A percentile compares a stretch with the other conserved stretches of the same genome.
Evolutionary conservation across 1,284 basidiomycete genomes (phyloP).

Genomic region (Malassezia obtusa): DNA sequence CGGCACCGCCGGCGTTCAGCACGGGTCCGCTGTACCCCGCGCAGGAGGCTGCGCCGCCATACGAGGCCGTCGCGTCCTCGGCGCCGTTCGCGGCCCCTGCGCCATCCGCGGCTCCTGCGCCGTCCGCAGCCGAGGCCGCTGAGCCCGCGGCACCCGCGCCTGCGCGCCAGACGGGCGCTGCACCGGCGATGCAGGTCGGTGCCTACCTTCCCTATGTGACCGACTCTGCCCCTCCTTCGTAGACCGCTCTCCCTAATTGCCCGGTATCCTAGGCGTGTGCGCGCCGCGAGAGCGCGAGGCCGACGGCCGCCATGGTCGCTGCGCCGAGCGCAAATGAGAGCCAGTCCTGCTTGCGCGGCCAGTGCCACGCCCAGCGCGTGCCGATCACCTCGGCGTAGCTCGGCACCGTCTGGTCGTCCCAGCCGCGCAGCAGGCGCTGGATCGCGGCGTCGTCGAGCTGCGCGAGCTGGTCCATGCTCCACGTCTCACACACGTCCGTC

Average conservation of each 20-base stretch:
- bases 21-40: background rate
- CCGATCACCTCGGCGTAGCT: background rate
- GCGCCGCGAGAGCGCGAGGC: background rate
- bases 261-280: background rate
- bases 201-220: slow-evolving; percentile 1
- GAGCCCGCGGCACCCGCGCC: background rate
- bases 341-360: background rate
- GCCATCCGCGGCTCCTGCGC: background rate
- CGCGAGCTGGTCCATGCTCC: slow-evolving; percentile 68
- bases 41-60: background rate
- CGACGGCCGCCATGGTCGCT: background rate
- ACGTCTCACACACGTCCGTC: slow-evolving; percentile 74
- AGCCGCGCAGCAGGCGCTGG: slow-evolving; percentile 28
- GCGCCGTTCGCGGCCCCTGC: background rate
- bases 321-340: background rate
- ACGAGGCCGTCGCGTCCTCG: background rate
- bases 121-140: background rate
- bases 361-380: background rate
- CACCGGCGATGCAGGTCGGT: slow-evolving; percentile 4
- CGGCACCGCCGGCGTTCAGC: background rate
- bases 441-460: slow-evolving; percentile 55
- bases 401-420: background rate
- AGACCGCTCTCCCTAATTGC: background rate
- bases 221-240: background rate
- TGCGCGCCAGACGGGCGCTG: background rate